Percentiles rank a stretch among this genome's conserved stretches.
Conservation (phyloP, 495 filamentous ascomycete genomes). For the Penicillium simplicissimum region DNA sequence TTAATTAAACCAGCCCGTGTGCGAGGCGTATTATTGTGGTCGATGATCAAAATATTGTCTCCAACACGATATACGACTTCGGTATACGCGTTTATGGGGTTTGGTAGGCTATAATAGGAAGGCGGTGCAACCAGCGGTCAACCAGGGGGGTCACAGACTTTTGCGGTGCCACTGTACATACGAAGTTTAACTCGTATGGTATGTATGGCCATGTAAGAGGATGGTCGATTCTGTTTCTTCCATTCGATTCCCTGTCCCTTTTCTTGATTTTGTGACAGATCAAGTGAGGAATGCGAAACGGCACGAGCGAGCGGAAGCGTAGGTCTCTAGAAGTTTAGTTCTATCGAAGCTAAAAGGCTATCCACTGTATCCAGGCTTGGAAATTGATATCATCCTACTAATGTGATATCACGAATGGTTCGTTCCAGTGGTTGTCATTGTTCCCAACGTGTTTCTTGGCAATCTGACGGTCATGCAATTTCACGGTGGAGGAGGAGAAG, state of each 20-base stretch:
- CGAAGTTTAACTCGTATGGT: neutral
- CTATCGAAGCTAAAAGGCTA: neutral
- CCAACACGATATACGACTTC: no score
- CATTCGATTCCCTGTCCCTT: neutral
- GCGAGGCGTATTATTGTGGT: no score
- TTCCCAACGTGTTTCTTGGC: neutral
- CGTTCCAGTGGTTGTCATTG: neutral
- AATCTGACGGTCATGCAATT: neutral
- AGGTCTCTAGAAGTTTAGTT: neutral
- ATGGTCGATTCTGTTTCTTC: neutral
- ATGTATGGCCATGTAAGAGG: neutral
- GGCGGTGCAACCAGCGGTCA: no score
- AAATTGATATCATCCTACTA: neutral
- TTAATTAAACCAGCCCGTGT: no score
- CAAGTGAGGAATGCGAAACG: neutral
- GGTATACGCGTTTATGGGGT: no score
- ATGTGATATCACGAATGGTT: slow-evolving; percentile 1
- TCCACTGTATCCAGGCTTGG: neutral
- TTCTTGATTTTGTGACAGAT: slow-evolving; percentile 5
- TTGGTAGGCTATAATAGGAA: no score
- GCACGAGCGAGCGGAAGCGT: slow-evolving; percentile 13
- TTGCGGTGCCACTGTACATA: no score
- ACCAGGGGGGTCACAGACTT: no score
- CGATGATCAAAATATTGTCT: no score
- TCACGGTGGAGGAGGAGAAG: neutral